phyloP scores from a whole-genome alignment of 305 asterid genomes.

The Rubia tinctorum region DNA sequence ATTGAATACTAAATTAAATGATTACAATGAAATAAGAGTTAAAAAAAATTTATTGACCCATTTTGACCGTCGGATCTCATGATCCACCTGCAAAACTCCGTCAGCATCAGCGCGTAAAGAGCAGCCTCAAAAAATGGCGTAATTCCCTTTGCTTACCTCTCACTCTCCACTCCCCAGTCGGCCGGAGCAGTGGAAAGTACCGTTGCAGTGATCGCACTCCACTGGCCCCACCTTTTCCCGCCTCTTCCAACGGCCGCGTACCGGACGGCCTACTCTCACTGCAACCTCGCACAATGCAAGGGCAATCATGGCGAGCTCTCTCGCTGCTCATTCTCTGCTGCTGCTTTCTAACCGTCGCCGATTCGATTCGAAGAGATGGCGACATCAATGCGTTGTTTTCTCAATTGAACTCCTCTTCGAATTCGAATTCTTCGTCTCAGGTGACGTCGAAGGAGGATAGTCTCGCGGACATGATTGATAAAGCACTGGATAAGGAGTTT shows the following conservation, averaged over 20 bases:
- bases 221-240: not conserved
- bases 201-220: constrained; percentile 19
- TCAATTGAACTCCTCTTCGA: not conserved
- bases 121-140: constrained; percentile 12
- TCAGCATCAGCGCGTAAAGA: constrained; percentile 10
- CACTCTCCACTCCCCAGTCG: not conserved
- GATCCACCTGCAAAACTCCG: not conserved
- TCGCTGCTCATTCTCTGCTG: not conserved
- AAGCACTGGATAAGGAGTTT: constrained; percentile 76
- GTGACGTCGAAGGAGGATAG: constrained; percentile 33
- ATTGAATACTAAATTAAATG: too few species aligned
- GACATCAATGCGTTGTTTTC: not conserved
- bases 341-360: constrained; percentile 9
- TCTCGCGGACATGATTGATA: constrained; percentile 56
- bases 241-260: not conserved
- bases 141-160: constrained; percentile 7
- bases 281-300: not conserved
- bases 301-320: not conserved
- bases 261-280: not conserved
- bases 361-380: not conserved
- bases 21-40: too few species aligned
- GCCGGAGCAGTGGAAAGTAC: not conserved
- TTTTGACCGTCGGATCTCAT: constrained; percentile 4
- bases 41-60: too few species aligned
- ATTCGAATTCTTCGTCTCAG: not conserved